A percentile compares a stretch with the other conserved stretches of the same genome.
phyloP scores from a whole-genome alignment of 768 basidiomycete genomes.

The Phylloporus arenicola region DNA sequence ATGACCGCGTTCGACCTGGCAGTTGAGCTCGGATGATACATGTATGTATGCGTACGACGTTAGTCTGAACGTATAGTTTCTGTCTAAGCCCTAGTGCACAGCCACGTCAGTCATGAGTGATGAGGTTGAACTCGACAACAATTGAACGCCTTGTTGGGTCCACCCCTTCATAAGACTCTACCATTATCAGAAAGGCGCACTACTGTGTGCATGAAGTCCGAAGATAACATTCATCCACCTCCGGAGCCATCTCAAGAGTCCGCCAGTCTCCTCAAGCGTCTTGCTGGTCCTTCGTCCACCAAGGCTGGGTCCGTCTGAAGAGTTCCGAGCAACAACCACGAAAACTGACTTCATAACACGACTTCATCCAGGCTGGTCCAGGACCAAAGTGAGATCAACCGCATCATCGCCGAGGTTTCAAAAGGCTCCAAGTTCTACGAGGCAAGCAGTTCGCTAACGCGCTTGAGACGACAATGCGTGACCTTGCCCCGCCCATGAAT shows the following conservation, averaged over 20 bases:
- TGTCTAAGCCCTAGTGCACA: slow-evolving; percentile 5
- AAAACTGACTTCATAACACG: slow-evolving; percentile 6
- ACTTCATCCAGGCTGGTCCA: slow-evolving; percentile 49
- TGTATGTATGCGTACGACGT: not conserved
- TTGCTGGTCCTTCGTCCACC: slow-evolving; percentile 83
- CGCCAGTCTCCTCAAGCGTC: slow-evolving; percentile 65
- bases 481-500: not conserved
- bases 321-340: not conserved
- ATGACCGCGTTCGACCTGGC: not conserved
- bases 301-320: slow-evolving; percentile 71
- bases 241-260: slow-evolving; percentile 52
- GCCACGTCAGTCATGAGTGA: not conserved
- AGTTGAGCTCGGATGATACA: slow-evolving; percentile 10
- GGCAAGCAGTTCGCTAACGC: slow-evolving; percentile 34
- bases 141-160: not conserved
- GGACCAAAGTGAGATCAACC: slow-evolving; percentile 82
- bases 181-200: too few species aligned
- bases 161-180: too few species aligned
- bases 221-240: slow-evolving; percentile 8
- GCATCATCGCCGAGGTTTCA: slow-evolving; percentile 83
- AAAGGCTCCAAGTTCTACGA: slow-evolving; percentile 93
- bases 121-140: not conserved
- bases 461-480: not conserved
- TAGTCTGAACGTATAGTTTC: not conserved
- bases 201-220: slow-evolving; percentile 16